Base-by-base conservation (phyloP, 2,329 filamentous ascomycete genomes). In the Uncinocarpus reesii region DNA sequence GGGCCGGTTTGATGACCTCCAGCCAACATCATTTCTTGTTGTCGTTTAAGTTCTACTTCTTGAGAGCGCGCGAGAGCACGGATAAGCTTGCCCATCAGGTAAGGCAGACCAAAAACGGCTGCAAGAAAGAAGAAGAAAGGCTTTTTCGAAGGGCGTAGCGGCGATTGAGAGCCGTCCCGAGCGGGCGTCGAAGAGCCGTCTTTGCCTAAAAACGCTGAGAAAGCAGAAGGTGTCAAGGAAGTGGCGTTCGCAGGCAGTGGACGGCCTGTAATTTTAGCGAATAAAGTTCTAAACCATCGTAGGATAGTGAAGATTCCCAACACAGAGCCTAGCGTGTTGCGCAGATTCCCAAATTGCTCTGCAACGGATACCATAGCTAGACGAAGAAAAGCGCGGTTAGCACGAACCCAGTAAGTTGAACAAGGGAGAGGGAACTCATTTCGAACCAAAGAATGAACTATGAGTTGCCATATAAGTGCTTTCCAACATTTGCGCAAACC, bases 391-490 rank as follows among this genome's bases (percentile, higher is more conserved):
- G n/a, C 29, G n/a, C n/a, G 13, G 55, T 58, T 48, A 55, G 44
- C 41, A 18, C 13, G 2, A 38, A 7, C 4, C 3, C 1, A 16
- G 2, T 21, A 23, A 26, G 15, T 3, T 7, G n/a, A 24, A 20
- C 2, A 15, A 18, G 20, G 13, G 11, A 38, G 41, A 7, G 40
- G 29, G 43, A 8, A 34, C 26, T n/a, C n/a, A 44, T 11, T 69
- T 11, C 83, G 60, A 77, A 95, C 88, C 89, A 61, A 96, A 98
- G 68, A 98, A 98, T 47, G 87, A 95, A 4, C 89, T 95, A 68
- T 98, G 92, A 0, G 92, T 98, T 24, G 93, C 92, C 93, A 98
- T 98, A 61, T 95, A 98, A 8, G 92, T 96, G 72, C 92, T 96
- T 70, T 98, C 92, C 23, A 98, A 76, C 92, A 98, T 98, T 72